Conservation (phyloP, 768 basidiomycete genomes). For the Stropharia rugosoannulata region DNA sequence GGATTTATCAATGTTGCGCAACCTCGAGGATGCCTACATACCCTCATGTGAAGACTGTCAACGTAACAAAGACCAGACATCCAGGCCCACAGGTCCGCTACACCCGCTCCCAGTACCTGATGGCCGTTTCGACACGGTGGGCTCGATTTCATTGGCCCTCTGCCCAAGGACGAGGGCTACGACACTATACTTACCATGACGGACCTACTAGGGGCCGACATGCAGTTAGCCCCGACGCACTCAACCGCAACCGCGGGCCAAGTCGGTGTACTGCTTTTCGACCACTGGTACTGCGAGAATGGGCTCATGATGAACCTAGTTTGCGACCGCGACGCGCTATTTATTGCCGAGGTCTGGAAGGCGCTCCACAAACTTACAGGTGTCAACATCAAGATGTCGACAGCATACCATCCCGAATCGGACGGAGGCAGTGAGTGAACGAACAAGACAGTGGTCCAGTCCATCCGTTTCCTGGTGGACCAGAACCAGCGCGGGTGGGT, state of each 20-base stretch:
- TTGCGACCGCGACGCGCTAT: too few relatives aligned
- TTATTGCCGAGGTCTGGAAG: too few relatives aligned
- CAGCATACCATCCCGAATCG: slow-evolving; percentile 36
- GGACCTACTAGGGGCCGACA: slow-evolving; percentile 21
- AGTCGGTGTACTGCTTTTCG: slow-evolving; percentile 23
- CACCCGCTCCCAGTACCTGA: slow-evolving; percentile 21
- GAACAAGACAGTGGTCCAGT: slow-evolving; percentile 33
- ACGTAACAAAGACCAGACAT: slow-evolving; percentile 31
- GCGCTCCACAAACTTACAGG: slow-evolving; percentile 14
- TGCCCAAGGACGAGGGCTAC: background rate
- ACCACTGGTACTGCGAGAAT: slow-evolving; percentile 33
- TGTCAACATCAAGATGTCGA: slow-evolving; percentile 30
- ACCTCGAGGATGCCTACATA: slow-evolving; percentile 33
- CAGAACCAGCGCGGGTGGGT: slow-evolving; percentile 29
- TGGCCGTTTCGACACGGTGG: slow-evolving; percentile 7
- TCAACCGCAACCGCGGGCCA: slow-evolving; percentile 3
- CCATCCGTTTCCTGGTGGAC: slow-evolving; percentile 11
- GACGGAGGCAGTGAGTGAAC: slow-evolving; percentile 33
- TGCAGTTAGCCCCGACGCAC: slow-evolving; percentile 4
- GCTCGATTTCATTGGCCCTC: slow-evolving; percentile 7
- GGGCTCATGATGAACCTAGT: slow-evolving; percentile 29
- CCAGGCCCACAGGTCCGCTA: slow-evolving; percentile 29
- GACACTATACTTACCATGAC: slow-evolving; percentile 24
- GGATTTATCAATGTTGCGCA: too few relatives aligned
- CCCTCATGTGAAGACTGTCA: slow-evolving; percentile 33